Evolutionary conservation across 2,329 filamentous ascomycete genomes (phyloP), one percentile per base, ranked within the genome.

Genomic region (Emydomyces testavorans): DNA sequence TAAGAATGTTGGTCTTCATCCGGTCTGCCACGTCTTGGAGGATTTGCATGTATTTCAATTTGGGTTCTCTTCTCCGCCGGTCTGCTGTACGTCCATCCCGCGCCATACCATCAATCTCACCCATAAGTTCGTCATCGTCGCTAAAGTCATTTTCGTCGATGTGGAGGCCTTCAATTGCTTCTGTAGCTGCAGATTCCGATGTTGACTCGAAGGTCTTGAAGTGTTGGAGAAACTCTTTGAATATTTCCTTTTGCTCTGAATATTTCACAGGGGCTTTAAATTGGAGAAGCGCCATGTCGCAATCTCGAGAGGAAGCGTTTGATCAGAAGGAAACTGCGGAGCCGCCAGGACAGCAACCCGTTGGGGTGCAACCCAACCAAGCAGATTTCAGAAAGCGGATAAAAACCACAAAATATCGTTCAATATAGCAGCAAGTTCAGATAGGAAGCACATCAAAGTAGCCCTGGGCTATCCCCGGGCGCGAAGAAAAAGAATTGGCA

Each of bases 61-160:
- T 86, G 32, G 80, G 81, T 58, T 73, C 65, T 58, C 66, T 69
- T 57, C 68, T 68, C 54, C 65, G 70, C 56, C 70, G 71, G 62
- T 68, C 73, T 40, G 75, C 69, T 49, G 59, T 59, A 45, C 37
- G 37, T 21, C 37, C 7, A 20, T 67, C 72, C 18, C 60, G 59
- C 52, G 65, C 63, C 21, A 62, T 61, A 32, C 61, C 58, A 53
- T 85, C 82, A 52, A 80, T 77, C 58, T 89, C 83, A 62, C 94
- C 86, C 80, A 94, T 87, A 62, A 93, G 85, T 60, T 95, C 88
- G 64, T 94, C 86, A 59, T 94, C 87, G 60, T 94, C 89, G 66
- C 83, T 88, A 35, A 85, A 75, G 57, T 83, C 84, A 67, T 93
- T 83, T 61, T 87, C 89, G 64, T 88, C 83, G 54, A 98, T 84